Evolutionary conservation across 306 rosid genomes (phyloP).

Genomic region (Casuarina cunninghamiana): DNA sequence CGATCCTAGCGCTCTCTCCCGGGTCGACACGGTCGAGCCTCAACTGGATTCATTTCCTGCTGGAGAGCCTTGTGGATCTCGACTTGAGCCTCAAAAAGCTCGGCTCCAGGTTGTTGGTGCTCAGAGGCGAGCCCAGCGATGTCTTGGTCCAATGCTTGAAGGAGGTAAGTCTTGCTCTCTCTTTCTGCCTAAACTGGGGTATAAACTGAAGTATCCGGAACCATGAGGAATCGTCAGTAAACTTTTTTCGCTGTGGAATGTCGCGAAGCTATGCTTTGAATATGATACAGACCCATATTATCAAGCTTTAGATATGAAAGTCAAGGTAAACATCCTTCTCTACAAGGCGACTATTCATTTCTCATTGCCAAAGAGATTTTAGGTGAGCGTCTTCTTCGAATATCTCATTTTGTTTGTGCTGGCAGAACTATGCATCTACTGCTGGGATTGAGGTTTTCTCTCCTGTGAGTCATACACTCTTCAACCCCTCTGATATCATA

Average conservation of each 20-base stretch:
- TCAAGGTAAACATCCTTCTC: slow-evolving; percentile 47
- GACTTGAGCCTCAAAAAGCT: slow-evolving; percentile 62
- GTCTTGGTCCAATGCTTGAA: slow-evolving; percentile 66
- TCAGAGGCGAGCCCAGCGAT: slow-evolving; percentile 70
- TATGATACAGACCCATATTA: slow-evolving; percentile 90
- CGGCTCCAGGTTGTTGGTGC: slow-evolving; percentile 72
- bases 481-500: slow-evolving; percentile 72
- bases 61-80: slow-evolving; percentile 70
- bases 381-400: too few species aligned
- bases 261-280: slow-evolving; percentile 78
- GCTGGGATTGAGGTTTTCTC: slow-evolving; percentile 79
- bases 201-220: too few species aligned
- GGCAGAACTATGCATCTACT: slow-evolving; percentile 50
- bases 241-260: slow-evolving; percentile 60
- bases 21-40: slow-evolving; percentile 69
- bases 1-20: slow-evolving; percentile 48
- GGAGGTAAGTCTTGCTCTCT: slow-evolving; percentile 39
- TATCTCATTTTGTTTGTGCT: neutral
- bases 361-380: neutral
- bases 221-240: too few species aligned
- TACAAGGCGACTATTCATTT: neutral
- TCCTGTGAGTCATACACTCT: slow-evolving; percentile 90
- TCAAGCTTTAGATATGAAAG: slow-evolving; percentile 63
- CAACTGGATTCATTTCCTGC: slow-evolving; percentile 70
- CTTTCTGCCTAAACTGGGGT: neutral